Conservation (phyloP, 176 grass and related monocot genomes). For the Raddia distichophylla region DNA sequence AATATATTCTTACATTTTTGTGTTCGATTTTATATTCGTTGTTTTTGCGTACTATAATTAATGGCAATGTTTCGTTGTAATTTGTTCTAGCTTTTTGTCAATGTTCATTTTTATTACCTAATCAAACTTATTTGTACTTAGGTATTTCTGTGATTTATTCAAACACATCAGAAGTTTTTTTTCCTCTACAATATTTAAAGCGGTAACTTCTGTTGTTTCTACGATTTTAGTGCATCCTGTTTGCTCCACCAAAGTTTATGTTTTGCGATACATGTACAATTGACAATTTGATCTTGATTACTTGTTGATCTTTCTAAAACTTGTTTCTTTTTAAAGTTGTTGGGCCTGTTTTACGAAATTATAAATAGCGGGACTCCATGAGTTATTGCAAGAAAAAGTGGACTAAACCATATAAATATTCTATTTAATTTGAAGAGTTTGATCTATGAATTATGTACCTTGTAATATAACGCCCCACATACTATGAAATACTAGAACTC, state of each 20-base stretch:
- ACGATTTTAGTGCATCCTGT: background rate
- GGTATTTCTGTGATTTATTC: background rate
- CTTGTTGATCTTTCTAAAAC: background rate
- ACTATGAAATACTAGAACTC: slow-evolving; percentile 1
- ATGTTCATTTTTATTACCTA: background rate
- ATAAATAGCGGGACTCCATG: background rate
- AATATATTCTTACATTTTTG: background rate
- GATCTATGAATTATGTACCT: background rate
- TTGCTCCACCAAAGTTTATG: background rate
- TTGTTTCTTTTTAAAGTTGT: background rate
- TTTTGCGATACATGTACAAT: background rate
- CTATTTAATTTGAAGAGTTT: background rate
- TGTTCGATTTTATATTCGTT: background rate
- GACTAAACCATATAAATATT: background rate
- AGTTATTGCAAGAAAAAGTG: slow-evolving; percentile 23
- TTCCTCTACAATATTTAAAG: background rate
- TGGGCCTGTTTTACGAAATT: slow-evolving; percentile 7
- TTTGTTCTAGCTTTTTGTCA: background rate
- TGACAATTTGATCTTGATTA: background rate
- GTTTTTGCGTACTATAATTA: background rate
- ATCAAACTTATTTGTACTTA: background rate
- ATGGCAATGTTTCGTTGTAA: background rate
- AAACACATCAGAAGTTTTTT: background rate
- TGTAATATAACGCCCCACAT: background rate
- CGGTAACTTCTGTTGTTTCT: background rate